These are phyloP conservation scores for Podospora australis DNA, from an alignment of 495 filamentous ascomycete species.

Conservation along the genomic window DNA sequence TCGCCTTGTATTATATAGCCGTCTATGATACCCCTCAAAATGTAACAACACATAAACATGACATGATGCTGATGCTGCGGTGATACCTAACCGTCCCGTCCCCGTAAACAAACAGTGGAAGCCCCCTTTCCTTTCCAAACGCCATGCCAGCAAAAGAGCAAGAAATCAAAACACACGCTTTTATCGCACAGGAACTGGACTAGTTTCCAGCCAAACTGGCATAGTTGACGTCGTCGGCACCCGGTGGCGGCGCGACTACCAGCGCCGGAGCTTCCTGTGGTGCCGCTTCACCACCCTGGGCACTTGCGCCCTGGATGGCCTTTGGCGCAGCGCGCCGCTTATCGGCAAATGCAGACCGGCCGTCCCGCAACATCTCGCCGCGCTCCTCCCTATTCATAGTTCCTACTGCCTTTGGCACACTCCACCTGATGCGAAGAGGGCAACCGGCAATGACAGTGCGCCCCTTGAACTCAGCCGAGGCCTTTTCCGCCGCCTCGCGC, in stretches of 20 bases:
- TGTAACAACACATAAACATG: constrained; percentile 17
- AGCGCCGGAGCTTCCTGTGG: constrained; percentile 36
- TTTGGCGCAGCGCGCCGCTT: constrained; percentile 28
- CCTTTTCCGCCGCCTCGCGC: constrained; percentile 74
- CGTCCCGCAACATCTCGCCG: constrained; percentile 64
- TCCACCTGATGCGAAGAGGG: constrained; percentile 85
- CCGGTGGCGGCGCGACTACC: constrained; percentile 72
- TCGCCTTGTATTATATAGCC: constrained; percentile 21
- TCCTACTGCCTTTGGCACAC: constrained; percentile 81
- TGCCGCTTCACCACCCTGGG: constrained; percentile 7
- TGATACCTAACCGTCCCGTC: constrained; percentile 16
- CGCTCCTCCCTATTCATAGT: constrained; percentile 81
- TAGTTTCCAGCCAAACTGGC: constrained; percentile 79
- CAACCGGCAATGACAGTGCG: constrained; percentile 78
- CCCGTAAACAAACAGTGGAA: constrained; percentile 20
- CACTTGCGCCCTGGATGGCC: constrained; percentile 28
- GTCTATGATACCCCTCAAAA: constrained; percentile 29
- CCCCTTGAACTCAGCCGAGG: constrained; percentile 78
- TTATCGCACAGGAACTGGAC: too few species aligned
- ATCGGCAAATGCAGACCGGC: constrained; percentile 50
- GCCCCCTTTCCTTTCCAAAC: constrained; percentile 31
- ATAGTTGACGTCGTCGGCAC: constrained; percentile 73
- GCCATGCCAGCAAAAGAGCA: constrained; percentile 42
- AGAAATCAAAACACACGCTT: constrained; percentile 33
- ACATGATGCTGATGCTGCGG: constrained; percentile 14